Evolutionary conservation across 306 rosid genomes (phyloP).

Genomic region (Phaseolus lunatus): DNA sequence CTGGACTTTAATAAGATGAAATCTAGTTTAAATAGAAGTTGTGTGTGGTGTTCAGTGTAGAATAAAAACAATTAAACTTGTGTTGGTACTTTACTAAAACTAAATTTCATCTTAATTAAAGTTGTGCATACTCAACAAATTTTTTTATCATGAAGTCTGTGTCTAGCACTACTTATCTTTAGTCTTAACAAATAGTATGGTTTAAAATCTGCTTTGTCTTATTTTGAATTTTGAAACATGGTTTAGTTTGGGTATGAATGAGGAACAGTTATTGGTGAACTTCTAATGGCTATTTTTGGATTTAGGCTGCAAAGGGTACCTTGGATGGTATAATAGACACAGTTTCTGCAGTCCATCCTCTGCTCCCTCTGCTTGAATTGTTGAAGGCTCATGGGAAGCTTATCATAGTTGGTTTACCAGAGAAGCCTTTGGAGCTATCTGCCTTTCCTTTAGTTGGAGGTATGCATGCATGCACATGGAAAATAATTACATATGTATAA

Average conservation of each 20-base stretch:
- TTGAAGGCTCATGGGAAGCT: conserved; percentile 52
- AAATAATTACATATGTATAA: neutral
- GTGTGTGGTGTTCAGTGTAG: no score
- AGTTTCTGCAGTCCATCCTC: conserved; percentile 49
- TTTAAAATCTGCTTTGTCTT: neutral
- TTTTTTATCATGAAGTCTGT: no score
- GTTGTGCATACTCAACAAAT: no score
- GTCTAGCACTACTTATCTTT: no score
- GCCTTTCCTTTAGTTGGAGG: conserved; percentile 45
- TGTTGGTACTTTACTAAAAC: no score
- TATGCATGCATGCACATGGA: conserved; percentile 9
- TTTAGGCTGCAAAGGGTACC: conserved; percentile 47
- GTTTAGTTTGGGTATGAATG: no score
- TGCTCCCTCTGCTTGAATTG: conserved; percentile 41
- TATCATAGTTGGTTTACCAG: conserved; percentile 50
- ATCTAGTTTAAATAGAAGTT: no score
- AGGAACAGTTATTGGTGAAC: neutral
- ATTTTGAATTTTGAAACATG: no score
- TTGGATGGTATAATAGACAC: conserved; percentile 59
- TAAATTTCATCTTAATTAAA: no score
- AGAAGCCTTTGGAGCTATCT: conserved; percentile 45
- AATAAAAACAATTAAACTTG: no score
- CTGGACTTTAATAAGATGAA: no score
- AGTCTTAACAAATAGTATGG: no score
- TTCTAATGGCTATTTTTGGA: neutral